phyloP scores from a whole-genome alignment of 2,329 filamentous ascomycete genomes.

The Chaetothyriales sp. region DNA sequence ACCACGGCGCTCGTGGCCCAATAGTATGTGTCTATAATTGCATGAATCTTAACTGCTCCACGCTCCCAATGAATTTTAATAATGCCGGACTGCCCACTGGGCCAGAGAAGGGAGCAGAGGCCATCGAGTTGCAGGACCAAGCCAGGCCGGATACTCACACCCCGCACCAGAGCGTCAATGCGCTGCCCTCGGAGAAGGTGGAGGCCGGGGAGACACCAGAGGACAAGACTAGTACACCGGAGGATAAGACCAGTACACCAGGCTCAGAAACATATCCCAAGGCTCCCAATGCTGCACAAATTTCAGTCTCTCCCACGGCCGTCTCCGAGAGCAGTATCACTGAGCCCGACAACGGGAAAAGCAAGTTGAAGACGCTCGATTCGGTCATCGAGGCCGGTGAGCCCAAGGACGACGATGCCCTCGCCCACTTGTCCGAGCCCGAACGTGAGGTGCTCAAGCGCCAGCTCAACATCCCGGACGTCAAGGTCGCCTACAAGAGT shows the following conservation, averaged over 20 bases:
- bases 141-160: conserved; percentile 9
- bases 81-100: neutral
- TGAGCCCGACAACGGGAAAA: neutral
- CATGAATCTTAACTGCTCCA: neutral
- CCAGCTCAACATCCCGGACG: conserved; percentile 51
- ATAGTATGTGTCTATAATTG: neutral
- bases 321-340: conserved; percentile 2
- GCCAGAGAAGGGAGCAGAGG: neutral
- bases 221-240: conserved; percentile 5
- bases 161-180: conserved; percentile 1
- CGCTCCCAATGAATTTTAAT: neutral
- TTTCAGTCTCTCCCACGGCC: conserved; percentile 9
- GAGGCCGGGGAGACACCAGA: conserved; percentile 3
- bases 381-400: conserved; percentile 16
- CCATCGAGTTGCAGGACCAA: conserved; percentile 13
- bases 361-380: conserved; percentile 15
- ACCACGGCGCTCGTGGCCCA: neutral
- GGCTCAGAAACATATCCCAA: conserved; percentile 2
- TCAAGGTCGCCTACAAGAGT: conserved; percentile 48
- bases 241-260: conserved; percentile 7
- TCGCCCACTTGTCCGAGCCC: conserved; percentile 46
- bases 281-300: conserved; percentile 1
- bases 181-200: neutral
- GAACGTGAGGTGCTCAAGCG: conserved; percentile 53
- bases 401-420: conserved; percentile 33